Conservation (phyloP, 495 filamentous ascomycete genomes). For the Neurospora sp. region DNA sequence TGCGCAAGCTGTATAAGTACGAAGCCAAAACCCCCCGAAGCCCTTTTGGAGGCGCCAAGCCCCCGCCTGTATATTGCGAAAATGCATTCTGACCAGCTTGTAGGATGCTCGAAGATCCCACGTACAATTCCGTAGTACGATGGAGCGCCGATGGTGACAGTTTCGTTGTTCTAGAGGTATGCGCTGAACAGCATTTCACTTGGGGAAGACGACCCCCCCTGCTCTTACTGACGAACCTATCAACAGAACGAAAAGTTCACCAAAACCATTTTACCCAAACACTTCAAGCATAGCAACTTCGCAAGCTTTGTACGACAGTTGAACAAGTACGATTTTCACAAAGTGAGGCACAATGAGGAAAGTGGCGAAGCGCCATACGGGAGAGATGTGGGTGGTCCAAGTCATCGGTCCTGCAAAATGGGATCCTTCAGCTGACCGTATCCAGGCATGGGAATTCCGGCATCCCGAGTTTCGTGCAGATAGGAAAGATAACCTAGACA, state of each 20-base stretch:
- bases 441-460: conserved; percentile 92
- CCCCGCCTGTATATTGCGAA: not conserved
- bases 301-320: conserved; percentile 97
- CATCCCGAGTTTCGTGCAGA: conserved; percentile 94
- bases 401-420: not conserved
- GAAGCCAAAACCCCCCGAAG: conserved; percentile 19
- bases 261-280: conserved; percentile 91
- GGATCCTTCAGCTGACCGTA: conserved; percentile 11
- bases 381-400: conserved; percentile 56
- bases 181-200: conserved; percentile 7
- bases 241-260: conserved; percentile 94
- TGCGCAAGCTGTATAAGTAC: conserved; percentile 97
- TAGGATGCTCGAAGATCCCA: conserved; percentile 96
- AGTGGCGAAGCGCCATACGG: conserved; percentile 86
- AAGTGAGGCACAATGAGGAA: conserved; percentile 95
- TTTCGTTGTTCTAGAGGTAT: conserved; percentile 95
- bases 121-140: conserved; percentile 84
- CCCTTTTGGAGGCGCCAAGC: not conserved
- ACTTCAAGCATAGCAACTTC: conserved; percentile 99
- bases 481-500: conserved; percentile 93
- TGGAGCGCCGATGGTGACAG: conserved; percentile 94
- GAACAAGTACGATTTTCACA: conserved; percentile 99
- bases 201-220: not conserved
- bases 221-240: conserved; percentile 1
- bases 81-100: conserved; percentile 17